Conservation (phyloP, 495 filamentous ascomycete species). For the Penicillium taxi region DNA sequence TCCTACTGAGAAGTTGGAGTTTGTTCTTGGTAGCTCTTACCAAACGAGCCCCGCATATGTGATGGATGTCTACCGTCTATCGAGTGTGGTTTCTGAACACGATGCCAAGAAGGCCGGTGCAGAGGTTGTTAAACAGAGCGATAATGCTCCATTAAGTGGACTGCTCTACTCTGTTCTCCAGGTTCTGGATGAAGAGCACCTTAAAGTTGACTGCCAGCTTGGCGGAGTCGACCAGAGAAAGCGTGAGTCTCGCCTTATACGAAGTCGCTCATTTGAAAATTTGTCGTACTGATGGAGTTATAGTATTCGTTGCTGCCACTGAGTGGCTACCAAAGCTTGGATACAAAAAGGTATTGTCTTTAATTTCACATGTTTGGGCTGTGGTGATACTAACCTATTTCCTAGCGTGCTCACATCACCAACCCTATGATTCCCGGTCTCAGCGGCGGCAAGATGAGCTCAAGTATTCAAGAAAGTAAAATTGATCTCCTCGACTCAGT, state of each 20-base stretch:
- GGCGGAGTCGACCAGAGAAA: constrained; percentile 24
- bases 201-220: constrained; percentile 75
- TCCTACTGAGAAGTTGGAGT: constrained; percentile 66
- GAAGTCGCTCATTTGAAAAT: no score
- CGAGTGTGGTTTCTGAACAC: constrained; percentile 13
- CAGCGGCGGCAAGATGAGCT: constrained; percentile 56
- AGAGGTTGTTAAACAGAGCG: constrained; percentile 87
- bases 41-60: constrained; percentile 44
- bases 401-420: constrained; percentile 67
- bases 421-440: constrained; percentile 87
- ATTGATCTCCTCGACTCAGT: constrained; percentile 81
- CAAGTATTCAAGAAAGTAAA: constrained; percentile 29
- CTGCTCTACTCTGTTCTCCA: constrained; percentile 76
- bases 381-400: background rate
- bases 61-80: constrained; percentile 38
- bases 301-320: constrained; percentile 73
- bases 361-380: background rate
- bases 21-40: constrained; percentile 80
- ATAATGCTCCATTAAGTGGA: constrained; percentile 64
- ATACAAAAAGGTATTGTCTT: constrained; percentile 37
- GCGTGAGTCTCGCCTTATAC: background rate
- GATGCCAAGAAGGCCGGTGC: constrained; percentile 82
- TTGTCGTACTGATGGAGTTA: no score
- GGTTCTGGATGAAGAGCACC: constrained; percentile 79
- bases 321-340: constrained; percentile 40